These are phyloP conservation scores for Talaromyces nanjingensis DNA, from an alignment of 495 filamentous ascomycete genomes.

Conservation along the genomic window DNA sequence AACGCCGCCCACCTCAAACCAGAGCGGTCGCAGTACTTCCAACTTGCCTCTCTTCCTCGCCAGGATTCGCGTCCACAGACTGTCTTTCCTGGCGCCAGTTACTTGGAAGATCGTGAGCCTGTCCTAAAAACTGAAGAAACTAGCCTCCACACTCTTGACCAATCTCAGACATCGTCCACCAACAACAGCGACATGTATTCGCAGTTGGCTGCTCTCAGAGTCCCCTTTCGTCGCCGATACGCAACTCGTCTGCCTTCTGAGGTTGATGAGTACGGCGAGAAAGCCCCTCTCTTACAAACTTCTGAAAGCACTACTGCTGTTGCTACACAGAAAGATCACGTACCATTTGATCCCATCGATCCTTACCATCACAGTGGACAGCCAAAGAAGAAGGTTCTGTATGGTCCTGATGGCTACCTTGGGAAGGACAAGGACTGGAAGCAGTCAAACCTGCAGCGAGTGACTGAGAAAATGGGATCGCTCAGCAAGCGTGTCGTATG, in stretches of 20 bases:
- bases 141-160: not conserved
- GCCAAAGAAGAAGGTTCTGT: constrained; percentile 8
- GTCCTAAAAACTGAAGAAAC: not conserved
- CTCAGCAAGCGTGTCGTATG: constrained; percentile 4
- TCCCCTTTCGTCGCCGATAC: not conserved
- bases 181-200: not conserved
- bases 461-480: constrained; percentile 1
- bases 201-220: constrained; percentile 4
- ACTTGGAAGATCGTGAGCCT: not conserved
- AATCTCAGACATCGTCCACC: not conserved
- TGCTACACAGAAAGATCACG: constrained; percentile 1
- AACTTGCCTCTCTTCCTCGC: not conserved
- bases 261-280: not conserved
- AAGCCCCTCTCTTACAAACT: not conserved
- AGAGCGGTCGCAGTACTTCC: not conserved
- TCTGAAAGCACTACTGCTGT: not conserved
- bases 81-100: not conserved
- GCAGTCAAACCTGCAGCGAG: not conserved
- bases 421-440: constrained; percentile 8
- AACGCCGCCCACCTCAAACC: not conserved
- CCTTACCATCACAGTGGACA: constrained; percentile 8
- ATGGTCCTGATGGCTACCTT: constrained; percentile 9
- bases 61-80: not conserved
- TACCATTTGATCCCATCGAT: constrained; percentile 8
- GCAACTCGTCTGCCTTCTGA: not conserved